phyloP scores from a whole-genome alignment of 805 yeast species.

The Ogataea henricii region DNA sequence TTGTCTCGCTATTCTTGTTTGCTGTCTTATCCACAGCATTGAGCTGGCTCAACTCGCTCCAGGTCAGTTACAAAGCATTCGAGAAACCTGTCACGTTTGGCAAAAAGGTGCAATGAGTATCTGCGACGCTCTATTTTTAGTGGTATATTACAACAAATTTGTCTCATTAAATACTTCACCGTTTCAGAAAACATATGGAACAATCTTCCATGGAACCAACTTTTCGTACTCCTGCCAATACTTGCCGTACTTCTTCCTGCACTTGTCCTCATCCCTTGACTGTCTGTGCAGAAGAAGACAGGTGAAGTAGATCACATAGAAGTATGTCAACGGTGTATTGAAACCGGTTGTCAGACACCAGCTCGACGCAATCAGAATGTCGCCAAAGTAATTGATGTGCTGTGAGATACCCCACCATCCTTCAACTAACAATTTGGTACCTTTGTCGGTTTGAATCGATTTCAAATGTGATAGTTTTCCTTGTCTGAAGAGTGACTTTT shows the following conservation, averaged over 20 bases:
- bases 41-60: conserved; percentile 67
- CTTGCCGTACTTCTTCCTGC: conserved; percentile 80
- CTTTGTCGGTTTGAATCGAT: conserved; percentile 70
- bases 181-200: conserved; percentile 78
- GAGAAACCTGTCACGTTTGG: conserved; percentile 64
- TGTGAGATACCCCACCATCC: conserved; percentile 98
- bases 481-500: conserved; percentile 80
- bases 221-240: conserved; percentile 83
- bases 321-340: conserved; percentile 80
- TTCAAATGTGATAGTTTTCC: conserved; percentile 72
- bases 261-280: conserved; percentile 86
- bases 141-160: background rate
- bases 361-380: conserved; percentile 86
- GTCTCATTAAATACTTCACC: background rate
- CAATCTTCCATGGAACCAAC: conserved; percentile 82
- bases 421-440: conserved; percentile 77
- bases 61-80: conserved; percentile 80
- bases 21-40: conserved; percentile 62
- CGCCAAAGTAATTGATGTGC: conserved; percentile 94
- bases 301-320: conserved; percentile 82
- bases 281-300: conserved; percentile 85
- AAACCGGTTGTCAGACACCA: conserved; percentile 93
- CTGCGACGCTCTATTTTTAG: background rate
- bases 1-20: conserved; percentile 64
- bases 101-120: conserved; percentile 43